Conservation (phyloP, 208 protist genomes). For the Leishmania aethiopica region DNA sequence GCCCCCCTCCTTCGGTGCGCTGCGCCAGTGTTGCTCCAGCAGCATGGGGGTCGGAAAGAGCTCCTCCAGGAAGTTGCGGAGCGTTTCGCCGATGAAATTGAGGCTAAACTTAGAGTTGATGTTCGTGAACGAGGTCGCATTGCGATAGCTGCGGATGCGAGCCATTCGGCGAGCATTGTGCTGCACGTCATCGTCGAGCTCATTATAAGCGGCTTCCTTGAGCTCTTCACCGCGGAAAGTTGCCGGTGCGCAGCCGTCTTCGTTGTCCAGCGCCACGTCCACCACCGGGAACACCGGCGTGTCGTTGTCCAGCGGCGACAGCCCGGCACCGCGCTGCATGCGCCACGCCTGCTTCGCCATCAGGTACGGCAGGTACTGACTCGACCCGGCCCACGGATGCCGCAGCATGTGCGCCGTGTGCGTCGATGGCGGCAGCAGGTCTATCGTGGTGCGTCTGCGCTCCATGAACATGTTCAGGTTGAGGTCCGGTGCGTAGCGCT, state of each 20-base stretch:
- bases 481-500: constrained; percentile 19
- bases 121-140: constrained; percentile 7
- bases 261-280: constrained; percentile 27
- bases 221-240: constrained; percentile 9
- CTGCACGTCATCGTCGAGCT: constrained; percentile 9
- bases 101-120: constrained; percentile 25
- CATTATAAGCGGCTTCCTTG: constrained; percentile 10
- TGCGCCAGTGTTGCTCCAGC: constrained; percentile 10
- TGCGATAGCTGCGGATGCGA: constrained; percentile 6
- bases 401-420: constrained; percentile 28
- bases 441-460: constrained; percentile 8
- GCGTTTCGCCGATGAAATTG: not conserved
- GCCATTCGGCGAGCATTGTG: not conserved
- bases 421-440: constrained; percentile 22
- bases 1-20: not conserved
- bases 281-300: constrained; percentile 18
- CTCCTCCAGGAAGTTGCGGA: constrained; percentile 20
- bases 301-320: not conserved
- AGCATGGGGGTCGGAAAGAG: constrained; percentile 23
- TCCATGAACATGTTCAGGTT: constrained; percentile 23
- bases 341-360: constrained; percentile 29
- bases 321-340: constrained; percentile 4
- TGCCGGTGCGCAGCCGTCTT: constrained; percentile 24
- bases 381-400: constrained; percentile 21
- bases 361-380: constrained; percentile 28